Evolutionary conservation across 2,329 filamentous ascomycete genomes (phyloP).

Genomic region (Epichloe coenophiala): DNA sequence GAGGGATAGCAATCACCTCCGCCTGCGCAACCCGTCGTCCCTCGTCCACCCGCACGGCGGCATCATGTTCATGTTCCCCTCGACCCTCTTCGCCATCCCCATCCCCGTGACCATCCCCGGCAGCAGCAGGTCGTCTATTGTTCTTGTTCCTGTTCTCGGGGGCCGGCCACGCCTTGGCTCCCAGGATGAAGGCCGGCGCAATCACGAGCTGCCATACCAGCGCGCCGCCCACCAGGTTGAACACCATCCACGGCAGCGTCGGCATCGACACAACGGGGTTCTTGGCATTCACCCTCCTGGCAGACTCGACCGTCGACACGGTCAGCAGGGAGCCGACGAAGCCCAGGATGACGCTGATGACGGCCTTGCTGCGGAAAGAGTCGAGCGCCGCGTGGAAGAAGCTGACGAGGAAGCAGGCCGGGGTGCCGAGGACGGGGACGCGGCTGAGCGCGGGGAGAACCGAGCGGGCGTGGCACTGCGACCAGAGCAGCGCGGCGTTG

Average conservation of each 20-base stretch:
- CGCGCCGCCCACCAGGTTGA: constrained; percentile 34
- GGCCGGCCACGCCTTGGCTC: constrained; percentile 21
- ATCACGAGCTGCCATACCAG: constrained; percentile 39
- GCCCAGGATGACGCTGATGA: constrained; percentile 28
- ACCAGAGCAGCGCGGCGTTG: constrained; percentile 38
- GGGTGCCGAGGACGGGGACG: constrained; percentile 31
- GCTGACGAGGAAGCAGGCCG: constrained; percentile 35
- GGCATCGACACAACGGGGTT: constrained; percentile 24
- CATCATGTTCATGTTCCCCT: neutral
- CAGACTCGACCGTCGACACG: constrained; percentile 35
- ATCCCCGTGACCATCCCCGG: neutral
- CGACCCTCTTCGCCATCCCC: neutral
- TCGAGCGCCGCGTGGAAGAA: constrained; percentile 32
- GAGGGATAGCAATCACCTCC: constrained; percentile 44
- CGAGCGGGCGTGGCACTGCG: constrained; percentile 36
- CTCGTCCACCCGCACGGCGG: neutral
- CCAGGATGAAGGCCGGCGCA: constrained; percentile 33
- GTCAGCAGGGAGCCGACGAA: constrained; percentile 35
- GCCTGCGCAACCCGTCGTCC: constrained; percentile 22
- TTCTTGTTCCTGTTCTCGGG: neutral
- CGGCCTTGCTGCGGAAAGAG: constrained; percentile 25
- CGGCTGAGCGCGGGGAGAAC: constrained; percentile 30
- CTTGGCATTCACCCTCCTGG: constrained; percentile 26
- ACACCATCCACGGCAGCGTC: constrained; percentile 31
- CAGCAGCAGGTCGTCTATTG: neutral